phyloP scores from a whole-genome alignment of 2,329 filamentous ascomycete species.

The Fusarium sterilihyphosum region DNA sequence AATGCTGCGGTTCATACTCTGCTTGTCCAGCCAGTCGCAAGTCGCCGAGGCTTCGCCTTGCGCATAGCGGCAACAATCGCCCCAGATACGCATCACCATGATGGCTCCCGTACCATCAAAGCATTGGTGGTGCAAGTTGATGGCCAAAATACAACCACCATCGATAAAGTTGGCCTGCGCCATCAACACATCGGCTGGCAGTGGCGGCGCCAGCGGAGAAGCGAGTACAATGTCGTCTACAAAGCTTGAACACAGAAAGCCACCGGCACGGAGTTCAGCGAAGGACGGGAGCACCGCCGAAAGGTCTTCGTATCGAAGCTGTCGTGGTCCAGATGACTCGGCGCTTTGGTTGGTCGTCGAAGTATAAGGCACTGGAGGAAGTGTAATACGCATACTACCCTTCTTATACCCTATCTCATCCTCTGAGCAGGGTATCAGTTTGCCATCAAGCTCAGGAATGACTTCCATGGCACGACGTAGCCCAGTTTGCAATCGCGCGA shows the following conservation, averaged over 20 bases:
- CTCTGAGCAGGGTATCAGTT: not conserved
- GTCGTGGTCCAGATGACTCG: not conserved
- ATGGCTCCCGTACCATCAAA: not conserved
- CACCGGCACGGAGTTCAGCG: not conserved
- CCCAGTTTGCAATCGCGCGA: not conserved
- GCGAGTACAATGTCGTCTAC: not conserved
- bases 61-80: not conserved
- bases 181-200: not conserved
- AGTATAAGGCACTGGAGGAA: not conserved
- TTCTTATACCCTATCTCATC: not conserved
- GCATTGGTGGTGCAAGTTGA: not conserved
- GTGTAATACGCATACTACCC: not conserved
- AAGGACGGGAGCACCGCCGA: not conserved
- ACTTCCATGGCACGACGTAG: not conserved
- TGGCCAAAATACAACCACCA: not conserved
- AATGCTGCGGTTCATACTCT: not conserved
- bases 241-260: not conserved
- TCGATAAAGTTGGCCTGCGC: not conserved
- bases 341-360: not conserved
- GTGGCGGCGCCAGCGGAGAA: not conserved
- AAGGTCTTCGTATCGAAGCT: not conserved
- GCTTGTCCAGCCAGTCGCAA: not conserved
- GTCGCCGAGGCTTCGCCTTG: not conserved
- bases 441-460: not conserved
- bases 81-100: not conserved